Conservation (phyloP, 2,329 filamentous ascomycete species). For the Xylaria sp. region DNA sequence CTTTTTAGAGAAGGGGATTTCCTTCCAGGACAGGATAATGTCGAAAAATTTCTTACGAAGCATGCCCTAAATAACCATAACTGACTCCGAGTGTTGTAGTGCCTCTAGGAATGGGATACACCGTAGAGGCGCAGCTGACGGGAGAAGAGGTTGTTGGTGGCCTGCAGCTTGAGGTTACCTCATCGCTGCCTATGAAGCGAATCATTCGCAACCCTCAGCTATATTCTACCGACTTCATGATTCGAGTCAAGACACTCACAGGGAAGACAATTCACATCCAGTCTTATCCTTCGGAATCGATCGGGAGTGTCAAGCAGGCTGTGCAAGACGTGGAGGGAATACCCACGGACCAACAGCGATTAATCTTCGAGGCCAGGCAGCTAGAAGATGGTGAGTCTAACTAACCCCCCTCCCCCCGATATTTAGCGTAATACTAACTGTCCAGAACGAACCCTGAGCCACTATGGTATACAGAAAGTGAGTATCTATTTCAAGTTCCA, state of each 20-base stretch:
- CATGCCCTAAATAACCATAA: too few species aligned
- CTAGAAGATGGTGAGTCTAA: slow-evolving; percentile 11
- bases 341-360: neutral
- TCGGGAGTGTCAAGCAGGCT: neutral
- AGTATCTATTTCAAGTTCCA: neutral
- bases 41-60: too few species aligned
- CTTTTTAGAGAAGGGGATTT: too few species aligned
- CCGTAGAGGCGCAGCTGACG: slow-evolving; percentile 58
- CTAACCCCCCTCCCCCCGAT: neutral
- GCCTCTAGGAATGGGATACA: slow-evolving; percentile 54
- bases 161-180: slow-evolving; percentile 58
- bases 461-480: neutral
- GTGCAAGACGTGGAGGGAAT: neutral
- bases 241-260: neutral
- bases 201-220: neutral
- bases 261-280: neutral
- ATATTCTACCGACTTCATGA: neutral
- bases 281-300: neutral
- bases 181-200: slow-evolving; percentile 24
- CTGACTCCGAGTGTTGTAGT: too few species aligned
- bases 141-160: slow-evolving; percentile 54
- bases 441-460: neutral
- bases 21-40: too few species aligned
- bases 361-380: neutral
- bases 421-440: neutral